Base-by-base conservation (phyloP, 352 stramenopile species). In the Phytophthora cactorum region DNA sequence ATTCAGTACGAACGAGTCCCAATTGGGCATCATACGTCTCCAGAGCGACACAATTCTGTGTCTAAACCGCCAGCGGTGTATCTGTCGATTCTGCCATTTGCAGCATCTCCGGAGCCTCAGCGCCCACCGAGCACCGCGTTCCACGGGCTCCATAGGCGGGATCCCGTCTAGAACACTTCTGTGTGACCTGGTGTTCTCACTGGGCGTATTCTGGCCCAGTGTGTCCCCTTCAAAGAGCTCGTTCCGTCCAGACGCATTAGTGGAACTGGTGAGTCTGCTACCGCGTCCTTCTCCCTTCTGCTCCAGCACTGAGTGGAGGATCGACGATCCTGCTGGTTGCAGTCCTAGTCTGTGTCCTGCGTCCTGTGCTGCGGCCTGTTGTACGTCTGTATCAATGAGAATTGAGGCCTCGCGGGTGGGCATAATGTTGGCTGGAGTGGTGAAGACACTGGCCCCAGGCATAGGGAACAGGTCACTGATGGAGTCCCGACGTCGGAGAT, bases 361-460 rank as follows among this genome's bases (percentile, higher is more conserved):
- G 31, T 75, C 64, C 27, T 72, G 63, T 15, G 52, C 66, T 11
- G 67, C 62, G 8, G 65, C 54, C 49, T 79, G 72, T 61, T 87
- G 78, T 17, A 79, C 74, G 66, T 93, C 82, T 22, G 75, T 82
- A 54, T 85, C 77, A 63, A 92, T 90, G 55, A 93, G 77, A 59
- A 93, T 91, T 14, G 82, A 88, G n/a, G 82, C 86, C 57, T 93
- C 79, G 11, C 84, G 59, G 43, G 86, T 89, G 46, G 83, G 86
- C 70, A 89, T 73, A 59, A 92, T 90, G 58, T 93, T 93, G 53
- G 82, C 80, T 15, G 83, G 82, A 56, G 82, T 93, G 11, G 83
- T 89, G 59, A 87, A 93, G 38, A 92, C 82, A 32, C 71, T 80
- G 34, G 68, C 60, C 12, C 68, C 67, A 55, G 88, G 79, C 59